Evolutionary conservation across 805 yeast species (phyloP), one percentile per base, ranked within the genome.

Genomic region (Nakazawaea holstii): DNA sequence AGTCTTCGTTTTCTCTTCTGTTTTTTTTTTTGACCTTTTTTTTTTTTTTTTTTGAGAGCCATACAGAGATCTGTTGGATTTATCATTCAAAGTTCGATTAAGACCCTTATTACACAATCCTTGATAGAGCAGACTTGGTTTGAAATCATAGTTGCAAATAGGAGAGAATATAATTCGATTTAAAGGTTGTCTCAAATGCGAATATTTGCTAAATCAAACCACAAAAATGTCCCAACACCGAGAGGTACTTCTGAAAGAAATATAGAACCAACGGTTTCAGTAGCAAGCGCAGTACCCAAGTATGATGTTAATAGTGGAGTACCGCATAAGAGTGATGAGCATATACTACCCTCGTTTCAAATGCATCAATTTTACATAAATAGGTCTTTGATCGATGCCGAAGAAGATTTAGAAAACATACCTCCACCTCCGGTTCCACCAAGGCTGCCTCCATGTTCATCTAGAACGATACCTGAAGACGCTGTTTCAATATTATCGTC

Each of bases 311-410:
- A n/a, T n/a, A 27, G 20, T n/a, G 40, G 39, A 6, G 17, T 20
- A 9, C 9, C 11, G 20, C 26, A 11, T 20, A 41, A 11, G 17
- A 17, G 20, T 9, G 37, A 43, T 20, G 45, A 27, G 6, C 49
- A 47, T 20, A 11, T 47, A 6, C 41, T 50, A 14, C 53, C 53
- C 28, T 43, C 48, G 10, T 50, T 50, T 31, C 53, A 50, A 35
- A 50, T 50, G 53, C 53, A 50, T 35, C 53, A 50, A 40, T 47
- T 46, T 27, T 50, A 46, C 30, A 43, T 50, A 29, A 50, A 50
- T 35, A 41, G 53, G 27, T 44, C 48, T 14, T 7, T 50, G 38
- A 41, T 50, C 4, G 49, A 45, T 32, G 45, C 9, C 3, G 46
- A 44, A n/a, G 42, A 37, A 11, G 38, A 47, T 13, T 39, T 10